Evolutionary conservation across 805 yeast genomes (phyloP), one percentile per base, ranked within the genome.

Genomic region (Yarrowia sp.): DNA sequence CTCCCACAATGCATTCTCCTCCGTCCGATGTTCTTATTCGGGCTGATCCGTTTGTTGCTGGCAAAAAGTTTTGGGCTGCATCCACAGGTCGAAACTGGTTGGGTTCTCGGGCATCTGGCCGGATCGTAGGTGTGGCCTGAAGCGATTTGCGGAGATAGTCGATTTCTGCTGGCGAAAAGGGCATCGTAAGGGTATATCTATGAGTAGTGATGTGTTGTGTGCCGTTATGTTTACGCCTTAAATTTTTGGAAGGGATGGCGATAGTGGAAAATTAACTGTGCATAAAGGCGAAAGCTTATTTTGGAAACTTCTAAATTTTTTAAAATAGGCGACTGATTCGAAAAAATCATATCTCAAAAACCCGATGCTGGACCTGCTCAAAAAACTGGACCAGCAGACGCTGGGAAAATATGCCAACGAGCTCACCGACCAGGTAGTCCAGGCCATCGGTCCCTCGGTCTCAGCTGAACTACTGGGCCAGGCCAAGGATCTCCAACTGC

Each of bases 1-100:
- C 82, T 71, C 98, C 95, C 5, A 91, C 93, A 35, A 95, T 87
- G 70, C 97, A 91, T 76, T 95, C 98, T 67, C 91, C 85, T 22
- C 99, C 98, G 75, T 93, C 98, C 56, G 89, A 82, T 35, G 91
- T 82, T 68, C 92, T 82, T 19, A 93, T 84, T 77, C 96, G 82
- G 0, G 98, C 88, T 1, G 98, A 92, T 14, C 99, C 99, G 76
- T 93, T 90, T 3, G 97, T 89, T 61, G 87, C 84, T 0, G 96
- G 95, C 66, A 95, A 79, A 70, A 93, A 88, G 58, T 87, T 87
- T 8, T 90, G 85, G 14, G 85, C 85, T 3, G 96, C 89, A 71
- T 91, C 96, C 52, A 95, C 76, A 0, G 98, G 97, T 68, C 98
- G 82, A 72, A 89, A 89, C 74, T 92, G 97, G 66, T 81, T 78